phyloP scores from a whole-genome alignment of 352 stramenopile genomes.

The Globisporangium okanoganense region DNA sequence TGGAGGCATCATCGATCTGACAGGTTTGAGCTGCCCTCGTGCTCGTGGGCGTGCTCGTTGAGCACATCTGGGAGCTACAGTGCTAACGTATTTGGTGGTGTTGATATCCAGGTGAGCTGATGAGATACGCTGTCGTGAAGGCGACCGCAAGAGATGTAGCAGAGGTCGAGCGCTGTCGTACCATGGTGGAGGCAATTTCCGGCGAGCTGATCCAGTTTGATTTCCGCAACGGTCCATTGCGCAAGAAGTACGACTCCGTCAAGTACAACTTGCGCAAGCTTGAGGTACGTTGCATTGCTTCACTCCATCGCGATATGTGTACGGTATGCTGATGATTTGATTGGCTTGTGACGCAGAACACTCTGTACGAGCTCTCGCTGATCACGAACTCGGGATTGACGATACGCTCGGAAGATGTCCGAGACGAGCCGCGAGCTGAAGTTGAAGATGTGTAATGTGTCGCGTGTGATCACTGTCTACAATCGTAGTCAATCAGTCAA shows the following conservation, averaged over 20 bases:
- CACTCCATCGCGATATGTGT: background rate
- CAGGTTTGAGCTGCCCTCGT: constrained; percentile 44
- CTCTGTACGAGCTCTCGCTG: constrained; percentile 93
- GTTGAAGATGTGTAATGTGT: constrained; percentile 3
- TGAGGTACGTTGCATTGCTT: constrained; percentile 47
- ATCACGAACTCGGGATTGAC: constrained; percentile 57
- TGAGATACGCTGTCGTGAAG: constrained; percentile 84
- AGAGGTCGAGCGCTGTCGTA: constrained; percentile 74
- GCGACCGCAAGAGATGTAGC: constrained; percentile 83
- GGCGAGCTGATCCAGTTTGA: constrained; percentile 92
- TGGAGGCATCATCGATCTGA: constrained; percentile 94
- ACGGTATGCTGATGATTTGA: background rate
- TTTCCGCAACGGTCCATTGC: constrained; percentile 91
- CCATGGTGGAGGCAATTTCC: constrained; percentile 86
- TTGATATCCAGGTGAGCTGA: constrained; percentile 71
- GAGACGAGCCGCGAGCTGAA: constrained; percentile 9
- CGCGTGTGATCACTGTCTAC: background rate
- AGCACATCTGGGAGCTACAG: no score
- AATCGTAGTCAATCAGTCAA: background rate
- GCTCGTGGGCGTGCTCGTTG: no score
- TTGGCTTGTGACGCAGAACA: constrained; percentile 57
- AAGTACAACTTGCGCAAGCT: constrained; percentile 95
- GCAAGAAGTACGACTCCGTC: constrained; percentile 92
- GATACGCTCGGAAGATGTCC: constrained; percentile 33
- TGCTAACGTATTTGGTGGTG: no score